Percentiles rank a stretch among this genome's conserved stretches.
Evolutionary conservation across 1,284 basidiomycete genomes (phyloP).

Genomic region (Pholiota adiposa): DNA sequence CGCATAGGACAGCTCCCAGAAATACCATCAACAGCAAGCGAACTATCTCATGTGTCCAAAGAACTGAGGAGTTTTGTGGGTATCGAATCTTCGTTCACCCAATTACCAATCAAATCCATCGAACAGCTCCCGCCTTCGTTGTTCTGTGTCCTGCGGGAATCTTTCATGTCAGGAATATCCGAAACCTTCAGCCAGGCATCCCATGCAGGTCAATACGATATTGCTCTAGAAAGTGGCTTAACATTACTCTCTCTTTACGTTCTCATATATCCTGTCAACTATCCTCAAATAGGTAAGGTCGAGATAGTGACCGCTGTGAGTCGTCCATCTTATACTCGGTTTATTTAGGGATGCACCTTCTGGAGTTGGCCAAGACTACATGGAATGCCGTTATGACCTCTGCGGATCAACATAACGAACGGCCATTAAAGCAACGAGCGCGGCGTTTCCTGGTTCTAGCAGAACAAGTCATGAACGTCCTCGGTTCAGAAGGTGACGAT

Average conservation of each 20-base stretch:
- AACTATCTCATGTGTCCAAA: conserved; percentile 36
- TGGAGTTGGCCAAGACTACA: conserved; percentile 73
- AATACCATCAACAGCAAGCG: conserved; percentile 36
- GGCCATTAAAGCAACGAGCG: conserved; percentile 26
- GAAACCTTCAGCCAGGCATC: conserved; percentile 66
- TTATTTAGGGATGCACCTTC: conserved; percentile 65
- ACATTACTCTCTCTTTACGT: conserved; percentile 66
- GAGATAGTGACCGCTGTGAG: background rate
- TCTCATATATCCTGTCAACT: conserved; percentile 70
- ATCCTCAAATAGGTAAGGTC: conserved; percentile 74
- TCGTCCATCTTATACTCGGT: background rate
- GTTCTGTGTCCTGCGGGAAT: conserved; percentile 53
- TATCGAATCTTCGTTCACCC: conserved; percentile 26
- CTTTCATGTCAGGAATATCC: conserved; percentile 61
- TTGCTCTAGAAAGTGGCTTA: conserved; percentile 57
- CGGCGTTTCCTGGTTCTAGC: conserved; percentile 47
- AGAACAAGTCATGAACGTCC: conserved; percentile 42
- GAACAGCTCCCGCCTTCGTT: conserved; percentile 44
- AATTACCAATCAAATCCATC: conserved; percentile 33
- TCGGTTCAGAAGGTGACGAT: conserved; percentile 64
- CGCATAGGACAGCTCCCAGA: conserved; percentile 38
- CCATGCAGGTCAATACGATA: conserved; percentile 60
- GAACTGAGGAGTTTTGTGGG: conserved; percentile 45
- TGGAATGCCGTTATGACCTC: conserved; percentile 62
- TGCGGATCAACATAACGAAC: conserved; percentile 21